Percentiles rank a stretch among this genome's conserved stretches.
Conservation (phyloP, 495 filamentous ascomycete species). For the Aspergillus asperescens region DNA sequence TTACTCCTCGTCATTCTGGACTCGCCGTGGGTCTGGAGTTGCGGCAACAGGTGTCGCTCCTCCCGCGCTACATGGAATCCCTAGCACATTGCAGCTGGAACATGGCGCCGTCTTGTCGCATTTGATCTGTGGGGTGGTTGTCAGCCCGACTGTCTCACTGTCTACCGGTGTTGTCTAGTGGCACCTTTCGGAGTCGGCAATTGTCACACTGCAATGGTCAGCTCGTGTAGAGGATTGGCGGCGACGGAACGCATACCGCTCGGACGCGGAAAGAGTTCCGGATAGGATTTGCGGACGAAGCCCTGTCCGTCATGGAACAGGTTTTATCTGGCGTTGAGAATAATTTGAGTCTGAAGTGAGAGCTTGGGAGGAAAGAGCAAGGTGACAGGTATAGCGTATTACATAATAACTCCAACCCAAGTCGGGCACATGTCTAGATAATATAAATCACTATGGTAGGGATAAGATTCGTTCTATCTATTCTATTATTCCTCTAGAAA, state of each 20-base stretch:
- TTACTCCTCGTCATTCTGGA: slow-evolving; percentile 16
- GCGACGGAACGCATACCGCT: slow-evolving; percentile 15
- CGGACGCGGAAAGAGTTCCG: slow-evolving; percentile 21
- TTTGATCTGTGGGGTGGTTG: slow-evolving; percentile 15
- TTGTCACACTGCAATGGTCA: slow-evolving; percentile 22
- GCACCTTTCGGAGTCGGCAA: slow-evolving; percentile 26
- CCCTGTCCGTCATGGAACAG: slow-evolving; percentile 11
- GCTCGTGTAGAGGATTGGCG: background rate
- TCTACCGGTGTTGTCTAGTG: background rate
- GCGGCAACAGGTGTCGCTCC: background rate
- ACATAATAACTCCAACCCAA: background rate
- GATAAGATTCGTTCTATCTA: no score
- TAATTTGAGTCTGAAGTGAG: no score
- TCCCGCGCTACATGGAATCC: slow-evolving; percentile 17
- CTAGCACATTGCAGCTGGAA: slow-evolving; percentile 21
- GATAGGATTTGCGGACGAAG: background rate
- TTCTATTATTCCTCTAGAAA: no score
- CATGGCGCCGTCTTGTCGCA: slow-evolving; percentile 24
- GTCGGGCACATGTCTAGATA: no score
- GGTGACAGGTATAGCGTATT: no score
- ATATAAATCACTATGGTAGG: no score
- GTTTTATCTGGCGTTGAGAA: no score
- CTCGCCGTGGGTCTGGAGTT: background rate
- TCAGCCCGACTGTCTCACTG: background rate
- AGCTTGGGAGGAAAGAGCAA: no score